Conservation (phyloP, 2,329 filamentous ascomycete genomes). For the Aspergillus aculeatus region DNA sequence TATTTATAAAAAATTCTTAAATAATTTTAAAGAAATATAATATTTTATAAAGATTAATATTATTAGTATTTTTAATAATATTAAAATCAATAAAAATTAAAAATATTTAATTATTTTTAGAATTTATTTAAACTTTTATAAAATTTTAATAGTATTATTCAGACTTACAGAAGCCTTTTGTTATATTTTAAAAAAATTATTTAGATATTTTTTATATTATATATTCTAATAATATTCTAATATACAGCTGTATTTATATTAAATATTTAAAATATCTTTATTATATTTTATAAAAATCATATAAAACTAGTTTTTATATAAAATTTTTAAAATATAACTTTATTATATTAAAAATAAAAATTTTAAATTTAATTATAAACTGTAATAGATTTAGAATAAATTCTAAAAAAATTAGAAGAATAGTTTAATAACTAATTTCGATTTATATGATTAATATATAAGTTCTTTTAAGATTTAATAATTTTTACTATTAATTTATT, state of each 20-base stretch:
- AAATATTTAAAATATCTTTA: background rate
- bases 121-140: background rate
- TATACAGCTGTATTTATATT: background rate
- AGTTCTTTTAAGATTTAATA: background rate
- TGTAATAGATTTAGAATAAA: background rate
- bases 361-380: background rate
- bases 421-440: background rate
- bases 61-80: background rate
- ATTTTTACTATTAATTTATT: background rate
- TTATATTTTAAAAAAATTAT: background rate
- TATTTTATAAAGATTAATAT: conserved; percentile 1
- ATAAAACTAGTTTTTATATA: background rate
- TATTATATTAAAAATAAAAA: background rate
- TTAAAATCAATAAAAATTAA: background rate
- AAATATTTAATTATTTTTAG: background rate
- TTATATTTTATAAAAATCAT: background rate
- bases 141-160: background rate
- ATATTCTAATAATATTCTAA: background rate
- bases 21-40: background rate
- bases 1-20: too few species aligned
- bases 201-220: background rate
- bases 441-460: background rate
- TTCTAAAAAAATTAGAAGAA: background rate
- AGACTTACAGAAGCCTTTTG: background rate
- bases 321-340: background rate